phyloP scores from a whole-genome alignment of 2,329 filamentous ascomycete genomes.

The Polytolypa hystricis region DNA sequence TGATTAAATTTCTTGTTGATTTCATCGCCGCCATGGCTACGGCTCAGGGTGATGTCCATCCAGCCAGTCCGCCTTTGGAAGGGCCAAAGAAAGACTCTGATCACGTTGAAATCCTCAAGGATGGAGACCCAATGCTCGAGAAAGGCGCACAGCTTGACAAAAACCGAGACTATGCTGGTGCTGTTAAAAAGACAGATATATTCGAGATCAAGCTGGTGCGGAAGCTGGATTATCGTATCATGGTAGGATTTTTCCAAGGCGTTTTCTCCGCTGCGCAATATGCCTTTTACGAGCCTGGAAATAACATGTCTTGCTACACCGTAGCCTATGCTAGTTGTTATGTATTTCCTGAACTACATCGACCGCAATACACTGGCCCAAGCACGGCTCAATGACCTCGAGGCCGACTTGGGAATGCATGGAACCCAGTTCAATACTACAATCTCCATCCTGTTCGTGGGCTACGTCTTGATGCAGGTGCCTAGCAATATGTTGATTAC shows the following conservation, averaged over 20 bases:
- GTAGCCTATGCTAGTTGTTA: slow-evolving; percentile 16
- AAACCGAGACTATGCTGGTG: slow-evolving; percentile 29
- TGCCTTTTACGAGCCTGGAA: too few species aligned
- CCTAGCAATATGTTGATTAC: slow-evolving; percentile 15
- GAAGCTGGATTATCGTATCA: slow-evolving; percentile 34
- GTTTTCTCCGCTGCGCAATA: too few species aligned
- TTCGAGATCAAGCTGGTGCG: slow-evolving; percentile 31
- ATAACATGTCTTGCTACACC: too few species aligned
- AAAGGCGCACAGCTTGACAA: slow-evolving; percentile 5
- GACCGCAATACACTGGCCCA: slow-evolving; percentile 14
- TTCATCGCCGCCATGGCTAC: too few species aligned
- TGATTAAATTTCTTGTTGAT: too few species aligned
- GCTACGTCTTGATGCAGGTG: slow-evolving; percentile 15
- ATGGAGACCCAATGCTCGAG: slow-evolving; percentile 1
- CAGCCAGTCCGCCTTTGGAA: too few species aligned
- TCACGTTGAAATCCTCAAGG: not conserved
- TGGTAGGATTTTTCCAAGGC: slow-evolving; percentile 20
- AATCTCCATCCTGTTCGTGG: slow-evolving; percentile 34
- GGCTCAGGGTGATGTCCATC: too few species aligned
- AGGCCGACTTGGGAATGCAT: slow-evolving; percentile 31
- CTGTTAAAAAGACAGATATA: slow-evolving; percentile 29
- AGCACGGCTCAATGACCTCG: slow-evolving; percentile 12
- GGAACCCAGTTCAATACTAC: slow-evolving; percentile 37
- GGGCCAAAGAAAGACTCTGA: not conserved
- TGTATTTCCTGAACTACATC: slow-evolving; percentile 19